Evolutionary conservation across 768 basidiomycete genomes (phyloP).

Genomic region (Dictyophora rubrovolvata): DNA sequence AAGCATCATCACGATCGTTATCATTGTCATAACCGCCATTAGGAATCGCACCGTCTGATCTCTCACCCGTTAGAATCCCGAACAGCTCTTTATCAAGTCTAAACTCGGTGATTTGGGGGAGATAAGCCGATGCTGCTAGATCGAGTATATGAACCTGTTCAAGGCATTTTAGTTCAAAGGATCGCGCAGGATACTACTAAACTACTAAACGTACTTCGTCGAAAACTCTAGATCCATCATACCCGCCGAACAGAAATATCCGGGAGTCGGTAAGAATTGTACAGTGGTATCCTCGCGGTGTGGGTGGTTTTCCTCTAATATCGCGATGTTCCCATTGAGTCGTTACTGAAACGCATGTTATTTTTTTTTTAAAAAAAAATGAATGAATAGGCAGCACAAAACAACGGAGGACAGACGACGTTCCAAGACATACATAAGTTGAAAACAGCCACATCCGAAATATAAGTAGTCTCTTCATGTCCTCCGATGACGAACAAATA

Average conservation of each 20-base stretch:
- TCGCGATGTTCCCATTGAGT: constrained; percentile 72
- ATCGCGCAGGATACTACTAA: too few species aligned
- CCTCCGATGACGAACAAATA: constrained; percentile 87
- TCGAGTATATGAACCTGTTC: constrained; percentile 57
- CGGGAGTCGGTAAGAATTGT: constrained; percentile 75
- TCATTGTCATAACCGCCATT: too few species aligned
- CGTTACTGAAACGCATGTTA: constrained; percentile 43
- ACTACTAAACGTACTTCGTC: constrained; percentile 68
- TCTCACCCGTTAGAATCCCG: not conserved
- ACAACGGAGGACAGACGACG: too few species aligned
- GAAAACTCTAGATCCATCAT: constrained; percentile 45
- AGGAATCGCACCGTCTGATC: not conserved
- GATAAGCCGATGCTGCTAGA: constrained; percentile 76
- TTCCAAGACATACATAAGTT: constrained; percentile 56
- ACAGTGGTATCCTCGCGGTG: constrained; percentile 76
- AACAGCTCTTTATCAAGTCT: not conserved
- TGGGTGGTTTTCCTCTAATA: constrained; percentile 57
- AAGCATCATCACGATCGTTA: too few species aligned
- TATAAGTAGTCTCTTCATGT: constrained; percentile 71
- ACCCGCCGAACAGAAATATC: constrained; percentile 78
- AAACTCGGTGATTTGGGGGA: constrained; percentile 69
- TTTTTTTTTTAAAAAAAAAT: not conserved
- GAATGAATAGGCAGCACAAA: too few species aligned
- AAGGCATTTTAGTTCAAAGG: too few species aligned
- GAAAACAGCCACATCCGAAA: constrained; percentile 63